Base-by-base conservation (phyloP, 441 rosid genomes). In the Euphorbia schlechtendalii region DNA sequence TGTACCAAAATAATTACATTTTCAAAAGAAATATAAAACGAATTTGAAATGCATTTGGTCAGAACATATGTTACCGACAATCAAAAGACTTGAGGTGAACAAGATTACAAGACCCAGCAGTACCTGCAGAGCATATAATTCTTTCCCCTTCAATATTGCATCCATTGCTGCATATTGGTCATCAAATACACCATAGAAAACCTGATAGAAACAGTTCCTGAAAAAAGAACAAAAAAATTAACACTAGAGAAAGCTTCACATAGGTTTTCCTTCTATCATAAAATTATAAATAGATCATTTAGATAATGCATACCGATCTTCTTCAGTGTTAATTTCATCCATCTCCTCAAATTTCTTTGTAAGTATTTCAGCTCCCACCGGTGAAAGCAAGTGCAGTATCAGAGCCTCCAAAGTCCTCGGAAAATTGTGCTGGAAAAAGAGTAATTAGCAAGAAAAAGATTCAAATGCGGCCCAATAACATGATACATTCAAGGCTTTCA, bases 121-220 rank as follows among this genome's bases (percentile, higher is more conserved):
- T 76, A 91, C 96, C 96, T 81, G 82, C 68, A 63, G 71, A 28
- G 96, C 89, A 78, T 84, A 89, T 27, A 79, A 67, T 71, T 90
- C 99, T 78, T 94, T 93, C 74, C 81, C 82, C 38, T 75, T 83
- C 69, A 94, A 73, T 54, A 89, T 84, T 54, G 85, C 82, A 80
- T 87, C 93, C 96, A 94, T 90, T 1, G 88, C 96, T 75, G 89
- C 84, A 74, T 82, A 85, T 73, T 89, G 94, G 74, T 87, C 89
- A 67, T 91, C 96, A 68, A 91, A 87, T 34, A 81, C 89, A 64
- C 84, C 82, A 77, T 89, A 94, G 61, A 89, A 91, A 49, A 70
- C 78, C 69, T 78, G 73, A 67, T 84, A 91, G 76, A 89, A 86
- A 66, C 81, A 82, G 78, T 68, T 83, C 82, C 97, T 94, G 81